phyloP scores from a whole-genome alignment of 2,329 filamentous ascomycete species.

The Pestalotiopsis sp. region DNA sequence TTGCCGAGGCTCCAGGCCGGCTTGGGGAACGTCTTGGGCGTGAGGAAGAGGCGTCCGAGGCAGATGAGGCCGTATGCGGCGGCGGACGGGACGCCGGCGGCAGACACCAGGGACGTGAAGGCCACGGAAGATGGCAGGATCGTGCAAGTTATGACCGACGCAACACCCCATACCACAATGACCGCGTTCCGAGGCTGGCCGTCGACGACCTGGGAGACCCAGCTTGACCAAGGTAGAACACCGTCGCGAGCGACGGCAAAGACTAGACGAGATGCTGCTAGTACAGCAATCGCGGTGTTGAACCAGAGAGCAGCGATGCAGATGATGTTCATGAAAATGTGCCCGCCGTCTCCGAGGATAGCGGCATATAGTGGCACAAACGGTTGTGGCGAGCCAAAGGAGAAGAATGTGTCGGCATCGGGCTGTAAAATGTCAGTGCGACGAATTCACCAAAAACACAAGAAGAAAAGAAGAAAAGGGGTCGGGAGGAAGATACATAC shows the following conservation, averaged over 20 bases:
- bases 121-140: slow-evolving; percentile 57
- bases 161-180: slow-evolving; percentile 58
- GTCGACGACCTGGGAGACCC: slow-evolving; percentile 56
- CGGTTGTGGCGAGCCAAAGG: slow-evolving; percentile 56
- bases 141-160: slow-evolving; percentile 58
- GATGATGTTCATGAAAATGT: slow-evolving; percentile 64
- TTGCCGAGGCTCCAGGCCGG: slow-evolving; percentile 48
- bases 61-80: slow-evolving; percentile 56
- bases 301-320: slow-evolving; percentile 54
- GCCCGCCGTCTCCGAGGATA: slow-evolving; percentile 56
- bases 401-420: slow-evolving; percentile 53
- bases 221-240: slow-evolving; percentile 59
- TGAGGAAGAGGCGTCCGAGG: slow-evolving; percentile 48
- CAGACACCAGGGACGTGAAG: slow-evolving; percentile 56
- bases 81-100: slow-evolving; percentile 53
- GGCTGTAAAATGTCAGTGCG: slow-evolving; percentile 37
- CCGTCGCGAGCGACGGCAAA: slow-evolving; percentile 65
- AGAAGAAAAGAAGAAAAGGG: too few relatives aligned
- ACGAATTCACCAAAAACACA: neutral
- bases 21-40: slow-evolving; percentile 48
- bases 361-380: slow-evolving; percentile 62
- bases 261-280: slow-evolving; percentile 62
- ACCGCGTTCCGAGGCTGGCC: slow-evolving; percentile 64
- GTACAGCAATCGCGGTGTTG: slow-evolving; percentile 62
- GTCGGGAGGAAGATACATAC: slow-evolving; percentile 32